These are phyloP conservation scores for Phytopythium kandeliae DNA, from an alignment of 352 stramenopile species.

Conservation along the genomic window DNA sequence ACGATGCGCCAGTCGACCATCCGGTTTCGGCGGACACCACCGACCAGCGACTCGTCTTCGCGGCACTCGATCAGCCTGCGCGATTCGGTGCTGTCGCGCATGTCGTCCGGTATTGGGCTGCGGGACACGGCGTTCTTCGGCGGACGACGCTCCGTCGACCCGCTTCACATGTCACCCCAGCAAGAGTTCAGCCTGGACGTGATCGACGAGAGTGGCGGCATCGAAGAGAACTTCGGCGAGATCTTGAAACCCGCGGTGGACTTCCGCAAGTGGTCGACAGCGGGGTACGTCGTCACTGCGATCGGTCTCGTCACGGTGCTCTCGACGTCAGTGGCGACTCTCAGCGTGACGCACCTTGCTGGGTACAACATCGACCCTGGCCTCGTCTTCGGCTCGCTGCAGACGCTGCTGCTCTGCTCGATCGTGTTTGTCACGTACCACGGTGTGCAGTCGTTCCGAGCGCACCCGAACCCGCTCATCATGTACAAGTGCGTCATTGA, in stretches of 20 bases:
- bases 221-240: slow-evolving; percentile 52
- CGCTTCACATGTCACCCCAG: slow-evolving; percentile 51
- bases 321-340: slow-evolving; percentile 27
- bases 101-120: slow-evolving; percentile 37
- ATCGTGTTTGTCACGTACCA: slow-evolving; percentile 80
- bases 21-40: slow-evolving; percentile 21
- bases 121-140: slow-evolving; percentile 73
- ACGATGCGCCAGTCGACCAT: slow-evolving; percentile 13
- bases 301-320: slow-evolving; percentile 40
- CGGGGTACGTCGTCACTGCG: slow-evolving; percentile 35
- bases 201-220: slow-evolving; percentile 65
- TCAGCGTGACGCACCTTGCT: slow-evolving; percentile 43
- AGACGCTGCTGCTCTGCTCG: slow-evolving; percentile 61
- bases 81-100: slow-evolving; percentile 29
- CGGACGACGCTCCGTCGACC: slow-evolving; percentile 23
- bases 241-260: slow-evolving; percentile 44
- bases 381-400: slow-evolving; percentile 66
- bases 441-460: slow-evolving; percentile 68
- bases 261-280: slow-evolving; percentile 40
- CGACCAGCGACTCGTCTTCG: slow-evolving; percentile 32
- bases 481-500: slow-evolving; percentile 81
- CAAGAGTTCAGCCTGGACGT: slow-evolving; percentile 74
- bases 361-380: slow-evolving; percentile 84
- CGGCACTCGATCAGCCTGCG: slow-evolving; percentile 25
- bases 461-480: slow-evolving; percentile 80